Evolutionary conservation across 1,284 basidiomycete genomes (phyloP), one percentile per base, ranked within the genome.

Genomic region (Mycosarcoma maydis): DNA sequence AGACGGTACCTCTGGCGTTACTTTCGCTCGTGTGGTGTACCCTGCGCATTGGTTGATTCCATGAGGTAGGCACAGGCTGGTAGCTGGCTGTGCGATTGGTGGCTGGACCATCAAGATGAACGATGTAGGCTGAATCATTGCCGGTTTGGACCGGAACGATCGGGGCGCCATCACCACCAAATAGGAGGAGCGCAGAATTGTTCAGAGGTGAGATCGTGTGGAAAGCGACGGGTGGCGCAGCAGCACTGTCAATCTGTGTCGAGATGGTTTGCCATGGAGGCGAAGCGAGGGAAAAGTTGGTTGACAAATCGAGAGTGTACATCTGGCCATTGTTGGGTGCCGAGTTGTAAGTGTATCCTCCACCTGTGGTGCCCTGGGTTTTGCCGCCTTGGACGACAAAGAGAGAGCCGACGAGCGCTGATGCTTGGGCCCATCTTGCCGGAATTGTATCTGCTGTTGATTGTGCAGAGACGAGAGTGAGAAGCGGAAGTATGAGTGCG

Each of bases 321-420:
- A 77, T 67, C 20, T 74, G 67, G 13, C 46, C 53, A 40, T 71
- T 58, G 47, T 50, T 67, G 3, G 73, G 75, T 3, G 68, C 77
- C 4, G 73, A 76, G 38, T 29, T 62, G 54, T 73, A 78, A 2
- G 77, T 76, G 46, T 62, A 77, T 13, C 72, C 73, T 14, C 66
- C 67, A 26, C 75, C 75, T 2, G 52, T 52, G 23, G 53, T 57
- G 22, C 72, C 75, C 29, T 73, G 67, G 3, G 74, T 77, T 45
- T 78, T 77, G 38, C 77, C 77, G 14, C 77, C 77, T 38, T 78
- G 76, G 6, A 78, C 59, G 36, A 78, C 47, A 13, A 76, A 58
- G 33, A 56, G 58, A 6, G 53, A 58, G 34, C 52, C 60, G 17
- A 72, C 22, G 5, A 77, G 61, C 6, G 73, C 60, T 13, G 77